Conservation (phyloP, 257 asterid genomes). For the Ocimum tenuiflorum region DNA sequence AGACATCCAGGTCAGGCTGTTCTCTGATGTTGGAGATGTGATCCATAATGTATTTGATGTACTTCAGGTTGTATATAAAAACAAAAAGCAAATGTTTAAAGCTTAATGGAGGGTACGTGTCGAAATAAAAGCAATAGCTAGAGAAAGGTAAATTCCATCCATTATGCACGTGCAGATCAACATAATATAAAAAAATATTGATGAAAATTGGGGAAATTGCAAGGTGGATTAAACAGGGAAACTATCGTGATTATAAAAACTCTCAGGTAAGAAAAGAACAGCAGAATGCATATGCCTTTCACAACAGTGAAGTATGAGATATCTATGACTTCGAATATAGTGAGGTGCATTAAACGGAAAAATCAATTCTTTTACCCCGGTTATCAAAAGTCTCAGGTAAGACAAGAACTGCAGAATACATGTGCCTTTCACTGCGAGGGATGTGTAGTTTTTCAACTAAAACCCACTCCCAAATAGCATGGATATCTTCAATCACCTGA, state of each 20-base stretch:
- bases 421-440: slow-evolving; percentile 55
- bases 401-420: slow-evolving; percentile 77
- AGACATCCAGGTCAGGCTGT: not conserved
- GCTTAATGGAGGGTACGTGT: not conserved
- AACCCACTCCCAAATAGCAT: slow-evolving; percentile 88
- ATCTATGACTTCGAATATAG: not conserved
- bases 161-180: not conserved
- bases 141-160: not conserved
- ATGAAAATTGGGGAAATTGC: not conserved
- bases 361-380: slow-evolving; percentile 51
- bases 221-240: not conserved
- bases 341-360: not conserved
- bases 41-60: not conserved
- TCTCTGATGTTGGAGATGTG: not conserved
- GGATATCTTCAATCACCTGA: slow-evolving; percentile 88
- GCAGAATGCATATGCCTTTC: slow-evolving; percentile 72
- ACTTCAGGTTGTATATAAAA: slow-evolving; percentile 7
- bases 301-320: not conserved
- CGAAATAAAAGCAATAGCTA: not conserved
- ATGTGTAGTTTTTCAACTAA: slow-evolving; percentile 66
- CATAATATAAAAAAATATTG: not conserved
- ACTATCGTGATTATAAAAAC: slow-evolving; percentile 68
- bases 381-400: slow-evolving; percentile 88
- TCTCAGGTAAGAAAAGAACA: slow-evolving; percentile 81
- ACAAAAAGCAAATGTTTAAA: not conserved